Evolutionary conservation across 306 rosid genomes (phyloP), one percentile per base, ranked within the genome.

Genomic region (Sechiopsis laciniata): DNA sequence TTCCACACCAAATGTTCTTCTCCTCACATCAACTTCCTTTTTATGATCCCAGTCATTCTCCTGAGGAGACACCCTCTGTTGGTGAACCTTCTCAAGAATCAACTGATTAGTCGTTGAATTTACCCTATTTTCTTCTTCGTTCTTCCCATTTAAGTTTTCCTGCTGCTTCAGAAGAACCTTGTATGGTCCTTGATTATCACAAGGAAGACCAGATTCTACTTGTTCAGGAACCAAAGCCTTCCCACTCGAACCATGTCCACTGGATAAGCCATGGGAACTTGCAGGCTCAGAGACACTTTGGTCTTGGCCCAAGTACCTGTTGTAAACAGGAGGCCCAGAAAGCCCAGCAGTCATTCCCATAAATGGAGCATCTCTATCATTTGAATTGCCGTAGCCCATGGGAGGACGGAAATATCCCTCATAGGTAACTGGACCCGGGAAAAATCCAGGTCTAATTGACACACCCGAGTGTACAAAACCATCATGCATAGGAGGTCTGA

Each of bases 371-470:
- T 89, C 96, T 42, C 96, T 85, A 58, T 91, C 95, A 75, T 84
- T 90, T 65, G 96, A 75, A 83, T 78, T 85, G 81, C 87, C 81
- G 78, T 89, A 94, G 68, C 87, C 84, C 87, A 89, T 84, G 15
- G 97, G 96, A 59, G 91, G 86, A 75, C 82, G 52, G 45, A 87
- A 94, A 81, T 89, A 94, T 6, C 95, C 92, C 46, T 91, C 98
- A 58, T 82, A 94, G 65, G 91, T 57, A 75, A 89, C 84, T 17
- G 96, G 84, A 78, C 91, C 89, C 73, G 92, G 92, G 75, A 82
- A 94, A 85, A 87, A 90, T 8, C 95, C 95, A 75, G 97, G 97
- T 80, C 97, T 81, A 50, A 90, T 84, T 37, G 96, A 89, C 87
- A 94, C 84, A 75, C 88, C 86, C 13, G 96, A 96, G 50, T 81